Base-by-base conservation (phyloP, 176 grass and related monocot genomes). In the Musa schizocarpa region DNA sequence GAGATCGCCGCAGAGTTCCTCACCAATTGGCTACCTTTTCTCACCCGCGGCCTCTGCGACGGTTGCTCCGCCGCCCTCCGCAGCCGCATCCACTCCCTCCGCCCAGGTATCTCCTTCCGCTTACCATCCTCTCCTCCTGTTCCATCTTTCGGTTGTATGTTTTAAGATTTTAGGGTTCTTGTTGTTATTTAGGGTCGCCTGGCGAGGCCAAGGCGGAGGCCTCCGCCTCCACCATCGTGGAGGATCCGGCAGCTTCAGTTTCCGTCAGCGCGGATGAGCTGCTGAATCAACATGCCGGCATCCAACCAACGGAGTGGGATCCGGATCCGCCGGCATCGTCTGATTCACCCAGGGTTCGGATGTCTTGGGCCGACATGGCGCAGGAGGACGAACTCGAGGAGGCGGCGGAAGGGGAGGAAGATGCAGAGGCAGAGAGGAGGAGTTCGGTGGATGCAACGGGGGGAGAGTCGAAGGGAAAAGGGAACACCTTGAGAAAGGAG, bases 331-430 rank as follows among this genome's bases (percentile, higher is more conserved):
- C 43, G 0, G 69, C 21, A 62, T 54, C 25, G 19, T 73, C 43
- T 59, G 70, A 52, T 16, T 84, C 68, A 14, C 84, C 86, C 50
- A 85, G 78, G 29, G 77, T 81, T 29, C 72, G 71, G 85, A 89
- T 85, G 90, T 93, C 90, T 12, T 93, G 90, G 90, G 90, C 90
- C 23, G 90, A 93, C 81, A 88, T 92, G 89, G 83, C 89, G 11
- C 86, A 88, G 80, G 89, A 92, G 83, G 89, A 91, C 74, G 85
- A 91, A 77, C 89, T 88, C 43, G 80, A 52, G 76, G 76, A 69
- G 1, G 82, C 54, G 0, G 82, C 75, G 0, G 85, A 85, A 43
- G 34, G 34, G 1, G 83, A 86, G 0, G 89, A 76, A 25, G 77
- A 83, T 0, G 80, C 74, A 71, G 65, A 8, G 20, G 82, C 69